phyloP scores from a whole-genome alignment of 495 filamentous ascomycete genomes.

The Trichoderma reesei region DNA sequence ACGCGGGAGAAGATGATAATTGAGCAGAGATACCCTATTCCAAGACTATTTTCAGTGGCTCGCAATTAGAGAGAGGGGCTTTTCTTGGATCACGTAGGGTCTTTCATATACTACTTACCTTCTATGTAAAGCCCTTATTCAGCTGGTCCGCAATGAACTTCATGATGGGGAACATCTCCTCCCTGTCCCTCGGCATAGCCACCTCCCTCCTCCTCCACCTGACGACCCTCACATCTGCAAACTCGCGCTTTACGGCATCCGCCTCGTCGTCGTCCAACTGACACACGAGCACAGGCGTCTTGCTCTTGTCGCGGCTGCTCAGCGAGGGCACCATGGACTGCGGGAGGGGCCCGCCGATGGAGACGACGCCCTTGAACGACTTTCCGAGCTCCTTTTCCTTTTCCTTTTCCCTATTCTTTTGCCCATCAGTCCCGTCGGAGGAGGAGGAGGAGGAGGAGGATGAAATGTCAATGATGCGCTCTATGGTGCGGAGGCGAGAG shows the following conservation, averaged over 20 bases:
- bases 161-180: conserved; percentile 92
- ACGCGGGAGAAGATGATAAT: background rate
- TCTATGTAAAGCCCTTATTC: conserved; percentile 16
- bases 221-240: conserved; percentile 62
- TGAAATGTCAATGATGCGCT: conserved; percentile 20
- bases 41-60: too few relatives aligned
- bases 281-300: conserved; percentile 66
- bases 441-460: background rate
- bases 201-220: conserved; percentile 67
- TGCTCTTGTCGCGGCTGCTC: conserved; percentile 39
- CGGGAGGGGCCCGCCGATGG: conserved; percentile 66
- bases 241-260: conserved; percentile 51
- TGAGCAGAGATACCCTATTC: background rate
- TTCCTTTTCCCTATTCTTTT: background rate
- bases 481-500: conserved; percentile 27
- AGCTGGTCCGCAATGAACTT: conserved; percentile 76
- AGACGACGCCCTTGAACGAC: conserved; percentile 52
- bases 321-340: conserved; percentile 34
- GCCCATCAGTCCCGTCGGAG: too few relatives aligned
- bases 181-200: conserved; percentile 69
- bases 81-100: too few relatives aligned
- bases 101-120: background rate
- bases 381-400: background rate
- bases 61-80: too few relatives aligned
- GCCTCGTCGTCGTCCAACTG: conserved; percentile 57